Base-by-base conservation (phyloP, 2,329 filamentous ascomycete genomes). In the Sclerotinia sclerotiorum region DNA sequence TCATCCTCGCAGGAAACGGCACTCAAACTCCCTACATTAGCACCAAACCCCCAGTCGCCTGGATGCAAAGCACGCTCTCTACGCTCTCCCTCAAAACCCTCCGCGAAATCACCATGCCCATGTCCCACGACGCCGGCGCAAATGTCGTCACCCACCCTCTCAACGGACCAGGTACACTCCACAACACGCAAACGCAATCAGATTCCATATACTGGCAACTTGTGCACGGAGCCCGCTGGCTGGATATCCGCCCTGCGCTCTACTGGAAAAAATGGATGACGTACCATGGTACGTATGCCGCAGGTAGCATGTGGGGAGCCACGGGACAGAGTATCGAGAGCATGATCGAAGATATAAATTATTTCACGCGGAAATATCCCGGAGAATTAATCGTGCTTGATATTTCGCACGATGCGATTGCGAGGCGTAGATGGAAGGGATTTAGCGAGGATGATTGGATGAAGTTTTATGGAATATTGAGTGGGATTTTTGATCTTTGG, bases 361-460 rank as follows among this genome's bases (percentile, higher is more conserved):
- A 21, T 32, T 76, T 76, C 69, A 74, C 66, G 15, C 17, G 49
- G 11, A 67, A 70, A 24, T 17, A 71, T 56, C 73, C 73, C 0
- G 72, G 74, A 0, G 74, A 75, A 64, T 69, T 75, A 7, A 73
- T 74, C 46, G 65, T 74, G 29, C 61, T 75, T 8, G 73, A 75
- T 49, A 52, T 75, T 8, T 68, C 57, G 15, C 73, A 74, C 51
- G 73, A 75, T 64, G 57, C 69, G 48, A 57, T 70, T 46, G 27
- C n/a, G 27, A 29, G 8, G 11, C 29, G 48, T 2, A 21, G 17
- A 32, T 65, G 51, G 24, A 65, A 3, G 24, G 17, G 24, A 4
- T 48, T 48, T 56, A 10, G 21, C 52, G 56, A 27, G 21, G 27
- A 19, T n/a, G 48, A 64, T 70, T 74, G 74, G 74, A 57, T 68